Evolutionary conservation across 2,329 filamentous ascomycete species (phyloP), one percentile per base, ranked within the genome.

Genomic region (Sarocladium strictum): DNA sequence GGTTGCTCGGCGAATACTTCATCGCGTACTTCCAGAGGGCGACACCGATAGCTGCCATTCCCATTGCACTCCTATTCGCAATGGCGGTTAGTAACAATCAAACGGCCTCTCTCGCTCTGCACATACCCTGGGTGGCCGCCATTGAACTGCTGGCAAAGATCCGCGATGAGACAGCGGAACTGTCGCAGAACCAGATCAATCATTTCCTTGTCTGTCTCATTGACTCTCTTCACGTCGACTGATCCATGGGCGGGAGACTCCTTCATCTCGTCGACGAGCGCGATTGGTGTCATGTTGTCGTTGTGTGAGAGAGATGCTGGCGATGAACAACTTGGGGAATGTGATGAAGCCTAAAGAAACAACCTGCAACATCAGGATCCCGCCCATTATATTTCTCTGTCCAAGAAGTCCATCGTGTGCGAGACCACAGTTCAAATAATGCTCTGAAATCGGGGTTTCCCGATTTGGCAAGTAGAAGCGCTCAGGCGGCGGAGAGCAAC

Each of bases 141-240:
- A 58, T 81, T 81, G 67, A 86, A 89, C 59, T 88, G 84, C 64
- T 88, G 77, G 61, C 84, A 87, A 2, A 89, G 68, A 63, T 89
- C 85, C 43, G 85, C 83, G 56, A 88, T 84, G 27, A 88, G 68
- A 51, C 79, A 70, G 54, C 85, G 74, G 63, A 86, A 86, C 5
- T 79, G 80, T 60, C 76, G 77, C 52, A 87, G 67, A 2, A 85
- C 80, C 19, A 78, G 64, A 50, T 83, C 75, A 53, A 66, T 63
- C 27, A 57, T 65, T 40, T 55, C 52, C 6, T 45, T 47, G 27
- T 61, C 57, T 23, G 55, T 54, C 6, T 55, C 54, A 37, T 54
- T 54, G 32, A 58, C 52, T 1, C 51, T 61, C n/a, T 41, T 24
- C 27, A 45, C 1, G 53, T 41, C 29, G 21, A 14, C 23, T 27